These are phyloP conservation scores for Colletotrichum shisoi DNA, from an alignment of 2,329 filamentous ascomycete species.

Conservation along the genomic window DNA sequence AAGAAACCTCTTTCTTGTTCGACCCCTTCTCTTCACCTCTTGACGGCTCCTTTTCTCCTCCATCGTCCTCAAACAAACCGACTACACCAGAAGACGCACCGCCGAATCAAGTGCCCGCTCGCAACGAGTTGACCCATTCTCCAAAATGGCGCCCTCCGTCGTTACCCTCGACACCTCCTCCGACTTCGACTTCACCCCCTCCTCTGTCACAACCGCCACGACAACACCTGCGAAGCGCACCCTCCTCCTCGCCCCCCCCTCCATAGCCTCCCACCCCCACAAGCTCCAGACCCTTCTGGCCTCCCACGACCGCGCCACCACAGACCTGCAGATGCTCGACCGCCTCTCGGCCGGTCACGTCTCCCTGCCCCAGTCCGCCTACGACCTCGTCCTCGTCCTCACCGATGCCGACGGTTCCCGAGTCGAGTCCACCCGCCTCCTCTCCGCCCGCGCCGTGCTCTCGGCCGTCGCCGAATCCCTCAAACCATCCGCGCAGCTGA, in stretches of 20 bases:
- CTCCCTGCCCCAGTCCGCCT: conserved; percentile 75
- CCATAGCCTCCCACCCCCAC: conserved; percentile 84
- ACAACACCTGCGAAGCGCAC: conserved; percentile 60
- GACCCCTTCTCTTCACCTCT: background rate
- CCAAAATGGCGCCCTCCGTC: conserved; percentile 60
- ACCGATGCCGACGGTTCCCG: conserved; percentile 75
- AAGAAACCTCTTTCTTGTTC: background rate
- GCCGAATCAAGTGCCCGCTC: background rate
- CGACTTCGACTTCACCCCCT: conserved; percentile 57
- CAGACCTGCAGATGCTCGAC: conserved; percentile 98
- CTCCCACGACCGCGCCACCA: conserved; percentile 75
- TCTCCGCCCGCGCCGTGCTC: conserved; percentile 74
- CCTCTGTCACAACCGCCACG: conserved; percentile 43
- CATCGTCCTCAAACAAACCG: background rate
- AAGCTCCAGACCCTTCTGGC: conserved; percentile 75
- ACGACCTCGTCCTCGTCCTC: conserved; percentile 85
- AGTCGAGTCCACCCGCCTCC: conserved; percentile 69
- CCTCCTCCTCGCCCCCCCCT: conserved; percentile 88
- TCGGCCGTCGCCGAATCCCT: conserved; percentile 67
- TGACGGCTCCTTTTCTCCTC: background rate
- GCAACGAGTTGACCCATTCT: conserved; percentile 1
- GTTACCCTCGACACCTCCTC: conserved; percentile 64
- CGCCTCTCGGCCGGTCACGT: conserved; percentile 84
- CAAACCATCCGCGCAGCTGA: conserved; percentile 69
- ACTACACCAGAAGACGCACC: too few relatives aligned